Base-by-base conservation (phyloP, 2,329 filamentous ascomycete genomes). In the Trichoderma gracile region DNA sequence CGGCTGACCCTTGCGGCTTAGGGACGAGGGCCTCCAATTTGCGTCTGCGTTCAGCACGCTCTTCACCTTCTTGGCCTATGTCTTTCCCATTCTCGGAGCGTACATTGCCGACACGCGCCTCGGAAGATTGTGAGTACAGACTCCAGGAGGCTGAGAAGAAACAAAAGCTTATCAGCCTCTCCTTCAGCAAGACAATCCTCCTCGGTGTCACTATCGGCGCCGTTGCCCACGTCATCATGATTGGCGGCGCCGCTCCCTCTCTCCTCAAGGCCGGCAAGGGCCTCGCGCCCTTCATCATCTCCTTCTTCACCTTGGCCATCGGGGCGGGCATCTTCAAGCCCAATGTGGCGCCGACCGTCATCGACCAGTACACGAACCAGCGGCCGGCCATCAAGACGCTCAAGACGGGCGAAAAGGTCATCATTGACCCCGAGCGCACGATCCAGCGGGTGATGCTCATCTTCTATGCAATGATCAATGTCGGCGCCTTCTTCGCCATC, bases 301-400 rank as follows among this genome's bases (percentile, higher is more conserved):
- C 65, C 3, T 61, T 66, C 21, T 61, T 67, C 43, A 45, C 50
- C 4, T n/a, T 67, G 23, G 62, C 56, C 19, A 53, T 67, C 2
- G 65, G 65, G 17, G 57, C 65, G 2, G 65, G 65, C 7, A 62
- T 61, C 63, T 65, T 67, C 57, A 67, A 67, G 57, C 56, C 65
- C 25, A 67, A 67, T 25, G 63, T 67, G 1, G 53, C 63, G 15
- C 57, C 63, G 9, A 62, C 47, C 9, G 57, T 65, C 40, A 52
- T 62, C 21, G 65, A 67, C 5, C 65, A 67, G 47, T 65, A 65
- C 33, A 47, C 45, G 19, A 54, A 65, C 15, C 63, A 65, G 52
- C 30, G 52, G 12, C 63, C 52, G 45, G 23, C 62, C n/a, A 49
- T 67, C 19, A 65, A 65, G 57, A 65, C 63, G 38, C 65, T 67